These are phyloP conservation scores for Whalleya microplaca DNA, from an alignment of 2,329 filamentous ascomycete genomes.

Conservation along the genomic window DNA sequence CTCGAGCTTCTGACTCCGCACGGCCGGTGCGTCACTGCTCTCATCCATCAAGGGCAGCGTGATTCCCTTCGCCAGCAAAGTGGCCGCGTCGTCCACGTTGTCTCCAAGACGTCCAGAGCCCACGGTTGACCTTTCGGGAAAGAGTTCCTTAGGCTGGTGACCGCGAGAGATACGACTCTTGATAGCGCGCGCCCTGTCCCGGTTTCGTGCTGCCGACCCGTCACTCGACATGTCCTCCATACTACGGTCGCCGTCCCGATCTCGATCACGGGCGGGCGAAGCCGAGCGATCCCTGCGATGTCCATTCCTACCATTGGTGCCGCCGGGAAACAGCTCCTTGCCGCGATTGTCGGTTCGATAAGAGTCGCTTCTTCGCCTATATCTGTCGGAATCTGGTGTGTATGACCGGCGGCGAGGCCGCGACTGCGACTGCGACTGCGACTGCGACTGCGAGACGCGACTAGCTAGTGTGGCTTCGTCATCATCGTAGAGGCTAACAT, in stretches of 20 bases:
- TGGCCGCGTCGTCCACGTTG: slow-evolving; percentile 56
- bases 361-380: slow-evolving; percentile 26
- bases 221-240: slow-evolving; percentile 40
- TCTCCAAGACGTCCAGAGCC: slow-evolving; percentile 55
- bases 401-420: slow-evolving; percentile 39
- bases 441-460: slow-evolving; percentile 31
- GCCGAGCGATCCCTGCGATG: slow-evolving; percentile 53
- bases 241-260: slow-evolving; percentile 46
- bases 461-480: slow-evolving; percentile 47
- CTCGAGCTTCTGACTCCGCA: slow-evolving; percentile 27
- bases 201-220: slow-evolving; percentile 42
- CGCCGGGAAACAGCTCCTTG: slow-evolving; percentile 67
- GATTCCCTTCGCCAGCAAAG: slow-evolving; percentile 54
- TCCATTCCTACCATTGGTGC: slow-evolving; percentile 33
- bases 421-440: too few relatives aligned
- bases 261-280: slow-evolving; percentile 51
- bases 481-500: slow-evolving; percentile 84
- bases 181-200: slow-evolving; percentile 49
- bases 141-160: slow-evolving; percentile 60
- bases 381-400: slow-evolving; percentile 33
- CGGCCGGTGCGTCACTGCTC: slow-evolving; percentile 34
- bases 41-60: slow-evolving; percentile 54
- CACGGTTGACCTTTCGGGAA: slow-evolving; percentile 51
- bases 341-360: slow-evolving; percentile 47
- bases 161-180: slow-evolving; percentile 45